phyloP scores from a whole-genome alignment of 108 stramenopile species.

The Cyclotella kingstonii region DNA sequence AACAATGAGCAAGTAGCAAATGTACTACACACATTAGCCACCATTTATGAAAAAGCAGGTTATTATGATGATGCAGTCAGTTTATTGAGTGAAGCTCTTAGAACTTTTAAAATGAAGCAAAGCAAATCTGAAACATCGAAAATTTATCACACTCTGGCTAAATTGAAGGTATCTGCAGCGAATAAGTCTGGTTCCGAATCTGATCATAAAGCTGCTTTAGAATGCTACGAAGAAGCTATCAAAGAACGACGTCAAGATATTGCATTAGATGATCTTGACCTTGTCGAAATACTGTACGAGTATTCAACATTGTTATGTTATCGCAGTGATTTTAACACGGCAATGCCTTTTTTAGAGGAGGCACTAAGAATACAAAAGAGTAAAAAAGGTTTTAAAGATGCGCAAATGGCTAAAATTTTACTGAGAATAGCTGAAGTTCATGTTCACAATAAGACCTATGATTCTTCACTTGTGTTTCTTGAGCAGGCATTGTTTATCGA shows the following conservation, averaged over 20 bases:
- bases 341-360: slow-evolving; percentile 42
- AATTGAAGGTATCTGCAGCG: slow-evolving; percentile 23
- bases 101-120: slow-evolving; percentile 40
- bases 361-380: slow-evolving; percentile 36
- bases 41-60: slow-evolving; percentile 36
- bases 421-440: slow-evolving; percentile 30
- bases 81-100: slow-evolving; percentile 28
- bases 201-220: slow-evolving; percentile 35
- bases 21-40: slow-evolving; percentile 26
- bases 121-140: slow-evolving; percentile 26
- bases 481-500: slow-evolving; percentile 40
- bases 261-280: slow-evolving; percentile 39
- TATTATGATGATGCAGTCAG: slow-evolving; percentile 19
- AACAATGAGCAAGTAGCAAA: slow-evolving; percentile 42
- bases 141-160: slow-evolving; percentile 30
- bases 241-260: slow-evolving; percentile 38
- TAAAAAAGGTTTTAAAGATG: slow-evolving; percentile 27
- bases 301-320: slow-evolving; percentile 31
- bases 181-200: slow-evolving; percentile 10
- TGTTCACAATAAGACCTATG: slow-evolving; percentile 17
- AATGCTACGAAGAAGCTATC: slow-evolving; percentile 43
- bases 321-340: slow-evolving; percentile 16
- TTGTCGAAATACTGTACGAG: slow-evolving; percentile 36
- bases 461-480: slow-evolving; percentile 39
- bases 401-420: slow-evolving; percentile 30